Evolutionary conservation across 768 basidiomycete genomes (phyloP).

Genomic region (Lentinula aciculospora): DNA sequence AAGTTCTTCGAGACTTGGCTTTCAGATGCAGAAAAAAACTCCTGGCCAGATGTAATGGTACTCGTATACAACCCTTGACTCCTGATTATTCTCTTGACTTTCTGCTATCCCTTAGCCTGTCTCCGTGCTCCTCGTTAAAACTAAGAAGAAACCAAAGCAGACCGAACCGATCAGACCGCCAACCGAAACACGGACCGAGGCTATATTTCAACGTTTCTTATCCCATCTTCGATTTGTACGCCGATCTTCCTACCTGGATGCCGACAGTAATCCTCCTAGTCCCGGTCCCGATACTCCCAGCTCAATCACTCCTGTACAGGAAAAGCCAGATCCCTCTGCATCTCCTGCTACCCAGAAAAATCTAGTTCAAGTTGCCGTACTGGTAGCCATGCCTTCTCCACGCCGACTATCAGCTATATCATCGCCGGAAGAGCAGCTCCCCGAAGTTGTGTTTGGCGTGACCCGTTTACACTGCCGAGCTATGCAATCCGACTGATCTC

Average conservation of each 20-base stretch:
- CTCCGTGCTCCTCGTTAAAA: conserved; percentile 26
- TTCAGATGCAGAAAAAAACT: conserved; percentile 22
- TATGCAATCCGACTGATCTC: not conserved
- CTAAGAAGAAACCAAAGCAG: not conserved
- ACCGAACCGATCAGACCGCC: not conserved
- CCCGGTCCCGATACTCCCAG: not conserved
- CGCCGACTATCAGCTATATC: not conserved
- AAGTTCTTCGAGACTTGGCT: conserved; percentile 45
- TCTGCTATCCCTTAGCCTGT: conserved; percentile 12
- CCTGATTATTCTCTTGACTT: not conserved
- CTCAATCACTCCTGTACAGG: not conserved
- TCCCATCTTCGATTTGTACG: not conserved
- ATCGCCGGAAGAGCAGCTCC: not conserved
- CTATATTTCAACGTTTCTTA: not conserved
- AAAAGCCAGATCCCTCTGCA: not conserved
- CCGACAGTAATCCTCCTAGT: conserved; percentile 4
- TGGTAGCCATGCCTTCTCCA: conserved; percentile 6
- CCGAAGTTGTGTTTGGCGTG: conserved; percentile 4
- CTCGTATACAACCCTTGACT: conserved; percentile 1
- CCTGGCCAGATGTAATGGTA: conserved; percentile 48
- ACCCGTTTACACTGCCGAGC: not conserved
- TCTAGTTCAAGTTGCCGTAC: conserved; percentile 4
- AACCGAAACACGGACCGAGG: not conserved
- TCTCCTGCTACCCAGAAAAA: not conserved
- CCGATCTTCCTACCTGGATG: not conserved